Percentiles rank a stretch among this genome's conserved stretches.
Conservation (phyloP, 2,329 filamentous ascomycete species). For the Cordyceps tenuipes region DNA sequence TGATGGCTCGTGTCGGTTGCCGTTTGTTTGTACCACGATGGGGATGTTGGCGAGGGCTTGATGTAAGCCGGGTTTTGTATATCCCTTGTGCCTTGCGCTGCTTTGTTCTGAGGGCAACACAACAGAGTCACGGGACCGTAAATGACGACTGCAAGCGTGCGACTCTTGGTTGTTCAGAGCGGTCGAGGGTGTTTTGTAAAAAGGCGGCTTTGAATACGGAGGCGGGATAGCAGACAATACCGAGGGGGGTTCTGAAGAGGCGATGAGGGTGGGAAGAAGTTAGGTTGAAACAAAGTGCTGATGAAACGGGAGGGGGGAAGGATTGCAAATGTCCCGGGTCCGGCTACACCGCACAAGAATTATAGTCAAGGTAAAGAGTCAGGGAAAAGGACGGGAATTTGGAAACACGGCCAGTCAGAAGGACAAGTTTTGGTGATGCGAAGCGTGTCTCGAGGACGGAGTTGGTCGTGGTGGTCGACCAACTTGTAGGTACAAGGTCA, state of each 20-base stretch:
- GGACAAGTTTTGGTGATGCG: constrained; percentile 18
- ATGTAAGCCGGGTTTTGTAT: neutral
- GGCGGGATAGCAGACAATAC: neutral
- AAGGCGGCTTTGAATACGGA: neutral
- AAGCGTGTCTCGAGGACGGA: constrained; percentile 25
- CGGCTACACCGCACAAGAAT: neutral
- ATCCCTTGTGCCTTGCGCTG: neutral
- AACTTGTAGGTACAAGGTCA: too few relatives aligned
- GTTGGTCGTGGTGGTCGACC: constrained; percentile 1
- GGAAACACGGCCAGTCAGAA: constrained; percentile 6
- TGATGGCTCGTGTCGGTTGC: neutral
- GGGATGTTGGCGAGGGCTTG: neutral
- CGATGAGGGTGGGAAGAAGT: neutral
- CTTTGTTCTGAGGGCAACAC: neutral
- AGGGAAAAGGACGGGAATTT: neutral
- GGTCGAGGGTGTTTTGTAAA: neutral
- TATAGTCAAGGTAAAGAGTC: neutral
- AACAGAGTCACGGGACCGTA: neutral
- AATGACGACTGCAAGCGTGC: neutral
- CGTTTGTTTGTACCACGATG: neutral
- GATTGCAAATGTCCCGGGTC: neutral
- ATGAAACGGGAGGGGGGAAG: neutral
- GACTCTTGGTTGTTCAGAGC: neutral
- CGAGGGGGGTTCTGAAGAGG: neutral
- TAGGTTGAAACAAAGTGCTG: constrained; percentile 1